Evolutionary conservation across 2,329 filamentous ascomycete species (phyloP), one percentile per base, ranked within the genome.

Genomic region (Xylariales sp.): DNA sequence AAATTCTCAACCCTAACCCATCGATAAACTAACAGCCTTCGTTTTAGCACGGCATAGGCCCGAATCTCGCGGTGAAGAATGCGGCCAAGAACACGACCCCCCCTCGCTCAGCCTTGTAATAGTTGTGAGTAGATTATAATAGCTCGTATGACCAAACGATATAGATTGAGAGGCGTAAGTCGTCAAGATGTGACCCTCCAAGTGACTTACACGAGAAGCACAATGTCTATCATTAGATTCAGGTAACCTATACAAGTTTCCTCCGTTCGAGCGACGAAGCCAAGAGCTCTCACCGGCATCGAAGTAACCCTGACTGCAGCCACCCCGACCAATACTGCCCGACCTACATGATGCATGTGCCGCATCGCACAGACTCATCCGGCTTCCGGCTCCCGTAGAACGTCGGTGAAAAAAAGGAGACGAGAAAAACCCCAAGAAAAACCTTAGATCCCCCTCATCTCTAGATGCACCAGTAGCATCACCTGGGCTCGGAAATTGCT

Each of bases 301-400:
- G 16, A 65, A 32, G 62, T 39, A 41, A 56, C 50, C 43, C 36
- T 14, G 9, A 52, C 52, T 57, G 58, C 45, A 45, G 50, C 52
- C 10, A 32, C 28, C 43, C 28, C 41, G 23, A 23, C 23, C 23
- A 23, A 23, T 23, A 23, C 23, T 23, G 23, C 23, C 23, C 23
- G 34, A 36, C 56, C 45, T 53, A 50, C 36, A 52, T 60, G 36
- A 50, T 41, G 57, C 57, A 52, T 54, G 28, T 43, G 16, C 12
- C 34, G 12, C 45, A 49, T n/a, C 50, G 30, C 32, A 41, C 39
- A 50, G n/a, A 18, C 45, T 23, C n/a, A 10, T n/a, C 39, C 10
- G 23, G 36, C 61, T 49, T 5, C 48, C 62, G 49, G 30, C 43
- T 64, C 32, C 62, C 36, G 48, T 53, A 14, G 55, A 3, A 53